Evolutionary conservation across 495 filamentous ascomycete species (phyloP), one percentile per base, ranked within the genome.

Genomic region (Penicillium cosmopolitanum): DNA sequence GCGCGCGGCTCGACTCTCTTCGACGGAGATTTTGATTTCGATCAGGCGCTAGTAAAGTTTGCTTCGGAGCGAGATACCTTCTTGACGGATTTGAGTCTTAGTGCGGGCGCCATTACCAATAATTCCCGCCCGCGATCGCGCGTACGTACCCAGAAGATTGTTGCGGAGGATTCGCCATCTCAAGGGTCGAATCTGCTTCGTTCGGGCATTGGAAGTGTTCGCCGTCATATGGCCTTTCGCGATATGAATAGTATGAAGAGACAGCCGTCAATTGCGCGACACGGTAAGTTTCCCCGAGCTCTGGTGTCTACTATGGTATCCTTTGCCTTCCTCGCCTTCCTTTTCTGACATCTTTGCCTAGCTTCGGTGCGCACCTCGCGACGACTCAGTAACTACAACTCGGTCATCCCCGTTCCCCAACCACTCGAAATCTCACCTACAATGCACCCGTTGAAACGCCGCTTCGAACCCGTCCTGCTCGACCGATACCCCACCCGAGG

Each of bases 201-300:
- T 62, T 84, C 82, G 18, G 78, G 77, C 43, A 81, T 85, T 70
- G 92, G 91, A 8, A 96, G 90, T 76, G 88, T 97, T 57, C 82
- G 91, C 42, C 85, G 92, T 67, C 89, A 91, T 58, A 88, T 97
- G 74, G 93, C 94, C 54, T 90, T 94, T 65, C 82, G 88, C 57
- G 95, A 97, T 66, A 91, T 98, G 90, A 97, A 87, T 68, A 96
- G 93, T 76, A 86, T 90, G 84, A 96, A 92, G 79, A 85, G 91
- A 72, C 92, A 96, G 70, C 88, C 93, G 40, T 88, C 85, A 1
- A 77, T 86, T 72, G 85, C 89, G 46, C 87, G 89, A 73, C 85
- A 92, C 79, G 84, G 92, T 94, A 78, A 77, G 89, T 77, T 0
- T 21, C 34, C 28, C 28, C 28, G 5, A 31, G 28, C 28, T 31